Base-by-base conservation (phyloP, 805 yeast genomes). In the Candida coleopterorum region DNA sequence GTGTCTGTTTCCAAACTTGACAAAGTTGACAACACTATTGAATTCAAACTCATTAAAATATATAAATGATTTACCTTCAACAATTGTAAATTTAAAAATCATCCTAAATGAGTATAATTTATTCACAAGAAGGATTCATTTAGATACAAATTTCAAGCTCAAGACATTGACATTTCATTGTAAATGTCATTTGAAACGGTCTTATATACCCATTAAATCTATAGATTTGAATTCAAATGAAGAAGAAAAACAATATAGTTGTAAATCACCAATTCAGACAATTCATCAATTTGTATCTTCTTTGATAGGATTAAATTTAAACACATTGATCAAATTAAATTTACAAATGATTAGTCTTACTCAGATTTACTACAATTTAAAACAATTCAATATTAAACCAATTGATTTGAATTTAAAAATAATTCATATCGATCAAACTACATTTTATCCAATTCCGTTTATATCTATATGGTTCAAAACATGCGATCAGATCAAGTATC, bases 371-470 rank as follows among this genome's bases (percentile, higher is more conserved):
- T 8, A 16, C 17, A 8, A 15, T 18, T 27, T 34, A 14, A 25
- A 25, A 18, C 6, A 18, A n/a, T 25, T 12, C 4, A 18, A 16
- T 18, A 5, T 18, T 6, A 9, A 14, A 4, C 18, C 15, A 24
- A n/a, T 20, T 18, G 18, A 32, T 0, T 49, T 56, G 25, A 30
- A 32, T 2, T 37, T 58, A 17, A 47, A 50, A 21, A 17, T 54
- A 16, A 34, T 57, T n/a, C 29, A 48, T 9, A 38, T 58, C 16
- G 60, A 58, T 35, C 55, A 49, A 27, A 38, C 35, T 18, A 29
- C 36, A n/a, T n/a, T 23, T 16, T 10, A 29, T 16, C 35, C 32
- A 17, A 34, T 27, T 16, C 16, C 12, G 9, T 22, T n/a, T 11
- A 5, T 34, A 16, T n/a, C 32, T 6, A 34, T 12, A 27, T 34